phyloP scores from a whole-genome alignment of 768 basidiomycete genomes.

The Gyrodon lividus region DNA sequence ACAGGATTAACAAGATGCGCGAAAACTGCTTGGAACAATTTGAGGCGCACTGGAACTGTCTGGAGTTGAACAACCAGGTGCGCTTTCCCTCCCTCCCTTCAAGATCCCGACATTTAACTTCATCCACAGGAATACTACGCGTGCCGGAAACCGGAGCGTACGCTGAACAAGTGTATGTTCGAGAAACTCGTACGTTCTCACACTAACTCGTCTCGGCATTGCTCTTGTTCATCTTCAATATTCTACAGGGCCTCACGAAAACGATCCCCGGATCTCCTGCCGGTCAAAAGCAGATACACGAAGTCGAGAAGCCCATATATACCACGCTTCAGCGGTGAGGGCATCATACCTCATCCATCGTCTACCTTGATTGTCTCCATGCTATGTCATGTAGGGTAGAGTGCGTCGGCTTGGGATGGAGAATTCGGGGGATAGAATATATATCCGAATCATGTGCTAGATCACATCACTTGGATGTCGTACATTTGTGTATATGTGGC shows the following conservation, averaged over 20 bases:
- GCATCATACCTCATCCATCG: neutral
- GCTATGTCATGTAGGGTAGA: constrained; percentile 23
- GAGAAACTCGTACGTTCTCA: constrained; percentile 79
- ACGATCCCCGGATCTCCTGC: constrained; percentile 86
- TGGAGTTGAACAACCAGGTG: constrained; percentile 94
- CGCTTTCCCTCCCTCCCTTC: constrained; percentile 25
- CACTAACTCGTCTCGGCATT: neutral
- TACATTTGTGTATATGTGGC: neutral
- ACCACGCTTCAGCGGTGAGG: constrained; percentile 79
- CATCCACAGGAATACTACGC: constrained; percentile 72
- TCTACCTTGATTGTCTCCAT: neutral
- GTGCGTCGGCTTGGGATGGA: neutral
- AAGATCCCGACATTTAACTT: neutral
- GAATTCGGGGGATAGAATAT: neutral
- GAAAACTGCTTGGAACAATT: constrained; percentile 88
- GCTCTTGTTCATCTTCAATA: neutral
- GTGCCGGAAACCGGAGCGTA: constrained; percentile 86
- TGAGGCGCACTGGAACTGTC: constrained; percentile 90
- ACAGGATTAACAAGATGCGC: constrained; percentile 88
- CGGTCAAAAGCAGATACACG: constrained; percentile 83
- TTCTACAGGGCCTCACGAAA: constrained; percentile 80
- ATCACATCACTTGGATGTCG: neutral
- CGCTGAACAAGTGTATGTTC: constrained; percentile 92
- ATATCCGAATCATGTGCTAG: neutral
- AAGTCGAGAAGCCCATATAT: constrained; percentile 82